phyloP scores from a whole-genome alignment of 164 flowering plant species.

The Macadamia integrifolia region DNA sequence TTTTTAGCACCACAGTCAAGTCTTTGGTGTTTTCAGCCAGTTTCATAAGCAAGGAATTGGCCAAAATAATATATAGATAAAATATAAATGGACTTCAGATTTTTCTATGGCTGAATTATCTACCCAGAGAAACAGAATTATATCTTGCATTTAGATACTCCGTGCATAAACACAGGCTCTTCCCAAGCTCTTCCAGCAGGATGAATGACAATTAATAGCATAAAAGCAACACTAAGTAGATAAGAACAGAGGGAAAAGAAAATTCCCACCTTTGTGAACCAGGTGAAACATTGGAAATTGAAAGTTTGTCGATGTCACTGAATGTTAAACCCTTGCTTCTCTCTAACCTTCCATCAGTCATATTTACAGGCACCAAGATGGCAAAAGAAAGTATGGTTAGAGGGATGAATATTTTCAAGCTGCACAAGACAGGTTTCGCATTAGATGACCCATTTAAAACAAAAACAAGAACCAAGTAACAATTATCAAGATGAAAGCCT shows the following conservation, averaged over 20 bases:
- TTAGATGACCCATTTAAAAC: neutral
- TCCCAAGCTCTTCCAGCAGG: no score
- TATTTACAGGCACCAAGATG: constrained; percentile 28
- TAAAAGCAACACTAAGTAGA: no score
- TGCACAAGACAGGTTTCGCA: neutral
- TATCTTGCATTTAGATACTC: no score
- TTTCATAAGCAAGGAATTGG: no score
- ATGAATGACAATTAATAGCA: no score
- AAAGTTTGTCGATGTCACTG: constrained; percentile 28
- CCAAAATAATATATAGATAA: neutral
- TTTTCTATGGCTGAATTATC: no score
- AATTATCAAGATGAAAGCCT: neutral
- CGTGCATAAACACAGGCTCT: no score
- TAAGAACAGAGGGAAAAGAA: neutral
- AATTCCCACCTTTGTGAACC: constrained; percentile 25
- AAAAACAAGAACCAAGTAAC: constrained; percentile 4
- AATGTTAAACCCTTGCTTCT: constrained; percentile 11
- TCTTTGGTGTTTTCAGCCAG: no score
- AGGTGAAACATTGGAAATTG: constrained; percentile 26
- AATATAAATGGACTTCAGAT: no score
- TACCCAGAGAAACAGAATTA: no score
- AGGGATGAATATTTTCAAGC: constrained; percentile 30
- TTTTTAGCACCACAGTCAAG: no score
- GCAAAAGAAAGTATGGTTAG: constrained; percentile 19
- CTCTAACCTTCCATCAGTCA: constrained; percentile 19